Percentiles rank a stretch among this genome's conserved stretches.
These are phyloP conservation scores for Suzukiozyma palmioleophila DNA, from an alignment of 1,139 yeast genomes.

Conservation along the genomic window DNA sequence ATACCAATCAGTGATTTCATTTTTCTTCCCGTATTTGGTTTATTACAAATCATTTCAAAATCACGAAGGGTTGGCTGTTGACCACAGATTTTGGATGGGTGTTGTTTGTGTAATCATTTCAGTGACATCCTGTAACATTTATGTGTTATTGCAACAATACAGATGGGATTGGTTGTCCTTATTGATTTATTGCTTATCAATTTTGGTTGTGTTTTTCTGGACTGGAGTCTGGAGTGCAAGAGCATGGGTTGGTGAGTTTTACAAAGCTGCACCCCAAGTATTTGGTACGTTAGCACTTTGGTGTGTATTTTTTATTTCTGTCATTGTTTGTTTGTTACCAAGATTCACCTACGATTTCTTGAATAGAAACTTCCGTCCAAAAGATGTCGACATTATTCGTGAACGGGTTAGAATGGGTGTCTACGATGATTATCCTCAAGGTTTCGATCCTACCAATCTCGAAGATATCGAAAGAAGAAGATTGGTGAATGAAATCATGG, in stretches of 20 bases:
- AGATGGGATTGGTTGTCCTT: conserved; percentile 61
- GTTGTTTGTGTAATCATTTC: conserved; percentile 44
- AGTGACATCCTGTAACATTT: conserved; percentile 50
- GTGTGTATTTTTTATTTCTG: conserved; percentile 47
- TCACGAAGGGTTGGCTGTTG: conserved; percentile 47
- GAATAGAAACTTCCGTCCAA: conserved; percentile 43
- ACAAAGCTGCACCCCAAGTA: conserved; percentile 51
- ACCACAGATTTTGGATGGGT: conserved; percentile 59
- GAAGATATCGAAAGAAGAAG: conserved; percentile 43
- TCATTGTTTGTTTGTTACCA: conserved; percentile 46
- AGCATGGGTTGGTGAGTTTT: conserved; percentile 39
- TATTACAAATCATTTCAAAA: conserved; percentile 43
- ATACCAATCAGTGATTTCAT: conserved; percentile 53
- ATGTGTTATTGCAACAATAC: conserved; percentile 50
- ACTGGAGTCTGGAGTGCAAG: conserved; percentile 57
- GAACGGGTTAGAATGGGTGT: conserved; percentile 45
- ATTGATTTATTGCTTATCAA: conserved; percentile 45
- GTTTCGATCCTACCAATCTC: conserved; percentile 57
- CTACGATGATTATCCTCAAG: conserved; percentile 46
- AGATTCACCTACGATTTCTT: conserved; percentile 49
- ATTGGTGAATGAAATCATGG: conserved; percentile 30
- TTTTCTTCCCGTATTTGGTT: conserved; percentile 52
- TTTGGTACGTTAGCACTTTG: conserved; percentile 52
- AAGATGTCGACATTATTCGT: conserved; percentile 53
- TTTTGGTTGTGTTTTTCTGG: conserved; percentile 56